Conservation (phyloP, 2,329 filamentous ascomycete genomes). For the Passalora sequoiae region DNA sequence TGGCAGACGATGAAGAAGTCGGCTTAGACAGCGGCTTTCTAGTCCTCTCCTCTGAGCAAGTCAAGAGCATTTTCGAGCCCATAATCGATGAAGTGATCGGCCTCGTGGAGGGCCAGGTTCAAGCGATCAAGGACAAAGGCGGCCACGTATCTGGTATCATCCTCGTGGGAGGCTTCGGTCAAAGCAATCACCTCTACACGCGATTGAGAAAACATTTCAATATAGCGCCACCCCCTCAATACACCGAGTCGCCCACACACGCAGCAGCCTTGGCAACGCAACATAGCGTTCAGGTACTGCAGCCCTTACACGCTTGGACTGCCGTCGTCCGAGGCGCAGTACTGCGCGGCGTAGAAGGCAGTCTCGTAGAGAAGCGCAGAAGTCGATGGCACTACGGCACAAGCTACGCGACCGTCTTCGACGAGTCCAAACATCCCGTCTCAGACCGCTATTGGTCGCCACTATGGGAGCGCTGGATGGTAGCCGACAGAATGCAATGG, state of each 20-base stretch:
- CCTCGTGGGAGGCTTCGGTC: conserved; percentile 74
- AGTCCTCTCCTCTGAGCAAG: conserved; percentile 66
- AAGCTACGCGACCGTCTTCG: conserved; percentile 70
- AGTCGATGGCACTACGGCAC: conserved; percentile 75
- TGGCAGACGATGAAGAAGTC: conserved; percentile 69
- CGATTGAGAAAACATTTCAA: conserved; percentile 64
- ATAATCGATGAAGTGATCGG: conserved; percentile 61
- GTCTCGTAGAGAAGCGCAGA: conserved; percentile 70
- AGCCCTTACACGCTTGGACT: conserved; percentile 77
- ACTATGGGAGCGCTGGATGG: conserved; percentile 78
- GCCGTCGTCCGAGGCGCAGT: conserved; percentile 74
- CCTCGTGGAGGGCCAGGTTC: conserved; percentile 48
- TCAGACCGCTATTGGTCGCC: conserved; percentile 74
- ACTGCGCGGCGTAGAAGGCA: conserved; percentile 67
- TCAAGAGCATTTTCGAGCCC: conserved; percentile 58
- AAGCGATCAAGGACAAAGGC: conserved; percentile 36
- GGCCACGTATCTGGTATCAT: conserved; percentile 60
- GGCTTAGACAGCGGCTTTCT: conserved; percentile 72
- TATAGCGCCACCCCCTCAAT: conserved; percentile 48
- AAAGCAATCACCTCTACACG: conserved; percentile 65
- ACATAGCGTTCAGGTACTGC: conserved; percentile 69
- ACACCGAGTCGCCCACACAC: conserved; percentile 67
- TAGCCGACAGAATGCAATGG: conserved; percentile 79
- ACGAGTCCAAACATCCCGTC: conserved; percentile 67
- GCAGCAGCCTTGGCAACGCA: conserved; percentile 42